These are phyloP conservation scores for Cladosporium oxysporum DNA, from an alignment of 2,329 filamentous ascomycete species.

Conservation along the genomic window DNA sequence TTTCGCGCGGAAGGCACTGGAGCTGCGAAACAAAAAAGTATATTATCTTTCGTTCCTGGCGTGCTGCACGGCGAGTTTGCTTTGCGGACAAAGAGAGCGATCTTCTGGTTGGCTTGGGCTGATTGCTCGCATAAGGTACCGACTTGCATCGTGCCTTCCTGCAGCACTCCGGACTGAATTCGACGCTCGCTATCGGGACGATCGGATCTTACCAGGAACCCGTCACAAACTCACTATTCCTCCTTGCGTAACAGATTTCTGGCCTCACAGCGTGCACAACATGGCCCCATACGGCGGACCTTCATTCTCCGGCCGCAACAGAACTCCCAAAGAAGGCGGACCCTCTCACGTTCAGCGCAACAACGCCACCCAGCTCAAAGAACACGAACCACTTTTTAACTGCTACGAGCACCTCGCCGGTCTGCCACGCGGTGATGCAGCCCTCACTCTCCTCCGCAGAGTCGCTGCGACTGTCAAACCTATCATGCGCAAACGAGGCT, in stretches of 20 bases:
- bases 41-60: background rate
- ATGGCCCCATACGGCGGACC: constrained; percentile 23
- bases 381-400: constrained; percentile 52
- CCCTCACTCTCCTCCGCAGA: constrained; percentile 67
- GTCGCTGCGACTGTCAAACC: constrained; percentile 89
- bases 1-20: background rate
- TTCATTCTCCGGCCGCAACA: constrained; percentile 29
- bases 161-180: background rate
- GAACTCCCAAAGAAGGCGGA: constrained; percentile 31
- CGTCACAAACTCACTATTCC: background rate
- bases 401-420: constrained; percentile 53
- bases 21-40: background rate
- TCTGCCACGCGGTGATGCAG: constrained; percentile 47
- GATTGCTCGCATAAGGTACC: background rate
- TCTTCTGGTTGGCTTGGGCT: background rate
- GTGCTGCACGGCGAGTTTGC: background rate
- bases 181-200: background rate
- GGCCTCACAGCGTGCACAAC: background rate
- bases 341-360: constrained; percentile 37
- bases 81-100: background rate
- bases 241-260: background rate
- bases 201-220: background rate
- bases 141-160: background rate
- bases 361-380: constrained; percentile 42
- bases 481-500: constrained; percentile 84